Evolutionary conservation across 257 asterid genomes (phyloP).

Genomic region (Forsythia viridissima): DNA sequence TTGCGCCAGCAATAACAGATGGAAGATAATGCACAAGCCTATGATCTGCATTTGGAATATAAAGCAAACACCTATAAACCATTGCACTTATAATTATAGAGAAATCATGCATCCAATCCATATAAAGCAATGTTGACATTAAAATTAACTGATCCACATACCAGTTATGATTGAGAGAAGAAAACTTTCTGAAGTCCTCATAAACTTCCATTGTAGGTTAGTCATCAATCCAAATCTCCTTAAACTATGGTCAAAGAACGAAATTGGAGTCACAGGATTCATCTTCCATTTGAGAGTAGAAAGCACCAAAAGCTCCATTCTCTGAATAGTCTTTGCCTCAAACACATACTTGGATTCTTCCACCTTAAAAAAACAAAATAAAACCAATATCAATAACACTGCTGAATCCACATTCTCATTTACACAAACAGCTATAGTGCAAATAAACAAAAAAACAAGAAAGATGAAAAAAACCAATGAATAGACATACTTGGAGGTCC

Average conservation of each 20-base stretch:
- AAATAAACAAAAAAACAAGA: neutral
- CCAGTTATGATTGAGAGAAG: conserved; percentile 67
- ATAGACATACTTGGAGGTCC: conserved; percentile 76
- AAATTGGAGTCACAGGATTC: conserved; percentile 81
- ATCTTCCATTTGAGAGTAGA: conserved; percentile 79
- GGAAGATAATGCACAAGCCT: conserved; percentile 53
- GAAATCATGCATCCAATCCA: conserved; percentile 9
- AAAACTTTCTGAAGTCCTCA: conserved; percentile 57
- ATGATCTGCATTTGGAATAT: conserved; percentile 52
- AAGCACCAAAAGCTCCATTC: conserved; percentile 85
- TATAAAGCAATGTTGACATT: neutral
- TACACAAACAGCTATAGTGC: conserved; percentile 35
- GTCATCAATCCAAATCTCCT: conserved; percentile 65
- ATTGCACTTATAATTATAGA: neutral
- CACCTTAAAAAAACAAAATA: conserved; percentile 44
- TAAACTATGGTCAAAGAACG: conserved; percentile 76
- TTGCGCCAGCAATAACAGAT: conserved; percentile 53
- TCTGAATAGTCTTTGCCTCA: conserved; percentile 84
- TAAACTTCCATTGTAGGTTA: conserved; percentile 62
- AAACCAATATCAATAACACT: conserved; percentile 23
- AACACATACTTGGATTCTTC: conserved; percentile 66
- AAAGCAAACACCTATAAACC: neutral
- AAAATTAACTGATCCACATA: conserved; percentile 33
- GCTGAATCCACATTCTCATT: conserved; percentile 23
- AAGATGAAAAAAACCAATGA: neutral